A percentile compares a stretch with the other conserved stretches of the same genome.
Evolutionary conservation across 805 yeast species (phyloP).

Genomic region (Wickerhamiella kurtzmanii): DNA sequence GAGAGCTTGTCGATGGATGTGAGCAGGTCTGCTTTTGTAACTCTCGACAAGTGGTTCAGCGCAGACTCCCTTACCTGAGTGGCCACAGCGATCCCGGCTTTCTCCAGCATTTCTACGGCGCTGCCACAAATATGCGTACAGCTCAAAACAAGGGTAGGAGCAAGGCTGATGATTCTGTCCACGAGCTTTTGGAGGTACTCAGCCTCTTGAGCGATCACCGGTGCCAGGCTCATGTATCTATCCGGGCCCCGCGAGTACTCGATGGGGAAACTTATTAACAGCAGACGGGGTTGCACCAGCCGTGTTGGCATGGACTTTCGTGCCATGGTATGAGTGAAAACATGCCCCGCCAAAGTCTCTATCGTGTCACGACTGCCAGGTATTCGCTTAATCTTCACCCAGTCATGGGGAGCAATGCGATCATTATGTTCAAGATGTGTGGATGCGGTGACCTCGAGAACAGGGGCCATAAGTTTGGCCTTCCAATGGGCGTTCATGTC

Average conservation of each 20-base stretch:
- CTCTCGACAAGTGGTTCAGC: slow-evolving; percentile 59
- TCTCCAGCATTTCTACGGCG: slow-evolving; percentile 58
- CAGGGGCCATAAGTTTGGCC: slow-evolving; percentile 34
- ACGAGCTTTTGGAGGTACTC: slow-evolving; percentile 76
- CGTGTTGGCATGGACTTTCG: slow-evolving; percentile 59
- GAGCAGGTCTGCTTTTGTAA: slow-evolving; percentile 74
- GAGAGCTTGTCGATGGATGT: slow-evolving; percentile 77
- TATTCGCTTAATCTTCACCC: slow-evolving; percentile 72
- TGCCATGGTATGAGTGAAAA: slow-evolving; percentile 74
- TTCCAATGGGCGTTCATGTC: slow-evolving; percentile 45
- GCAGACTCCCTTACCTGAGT: slow-evolving; percentile 71
- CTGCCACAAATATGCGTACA: slow-evolving; percentile 72
- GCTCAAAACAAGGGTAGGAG: slow-evolving; percentile 66
- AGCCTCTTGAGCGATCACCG: slow-evolving; percentile 73
- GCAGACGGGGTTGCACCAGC: slow-evolving; percentile 57
- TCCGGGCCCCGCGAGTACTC: slow-evolving; percentile 71
- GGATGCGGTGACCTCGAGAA: slow-evolving; percentile 41
- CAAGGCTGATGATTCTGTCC: slow-evolving; percentile 57
- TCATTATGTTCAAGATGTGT: slow-evolving; percentile 53
- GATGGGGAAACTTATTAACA: slow-evolving; percentile 75
- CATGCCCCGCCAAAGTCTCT: slow-evolving; percentile 56
- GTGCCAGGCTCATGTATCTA: slow-evolving; percentile 67
- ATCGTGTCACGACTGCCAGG: slow-evolving; percentile 60
- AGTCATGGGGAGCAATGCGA: slow-evolving; percentile 74
- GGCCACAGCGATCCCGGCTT: slow-evolving; percentile 69